phyloP scores from a whole-genome alignment of 768 basidiomycete species.

The Paxillus ammoniavirescens region DNA sequence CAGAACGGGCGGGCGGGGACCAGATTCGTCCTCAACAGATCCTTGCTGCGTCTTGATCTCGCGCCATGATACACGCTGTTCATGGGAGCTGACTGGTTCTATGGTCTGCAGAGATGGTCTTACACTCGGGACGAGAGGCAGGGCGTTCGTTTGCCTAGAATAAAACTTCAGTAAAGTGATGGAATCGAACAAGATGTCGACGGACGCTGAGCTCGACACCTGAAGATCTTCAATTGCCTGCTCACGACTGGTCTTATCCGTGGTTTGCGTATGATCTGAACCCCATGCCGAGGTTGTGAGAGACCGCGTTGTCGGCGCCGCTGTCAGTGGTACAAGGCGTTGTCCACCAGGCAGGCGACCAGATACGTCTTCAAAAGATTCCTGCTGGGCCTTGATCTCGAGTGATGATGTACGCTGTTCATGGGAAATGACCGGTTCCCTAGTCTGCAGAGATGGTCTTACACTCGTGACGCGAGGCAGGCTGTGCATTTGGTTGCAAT shows the following conservation, averaged over 20 bases:
- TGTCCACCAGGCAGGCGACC: not conserved
- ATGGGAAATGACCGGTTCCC: not conserved
- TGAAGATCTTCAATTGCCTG: not conserved
- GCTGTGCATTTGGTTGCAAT: no score
- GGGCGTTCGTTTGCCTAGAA: not conserved
- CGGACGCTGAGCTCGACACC: slow-evolving; percentile 1
- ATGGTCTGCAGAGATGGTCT: not conserved
- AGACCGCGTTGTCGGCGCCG: not conserved
- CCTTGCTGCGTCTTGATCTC: not conserved
- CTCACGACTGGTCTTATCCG: not conserved
- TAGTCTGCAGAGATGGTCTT: not conserved
- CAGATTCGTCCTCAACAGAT: not conserved
- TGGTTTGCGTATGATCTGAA: not conserved
- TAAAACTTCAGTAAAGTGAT: not conserved
- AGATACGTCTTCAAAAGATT: not conserved
- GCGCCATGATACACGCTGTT: not conserved
- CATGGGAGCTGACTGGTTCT: not conserved
- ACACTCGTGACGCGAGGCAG: not conserved
- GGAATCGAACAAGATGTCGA: not conserved
- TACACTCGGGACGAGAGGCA: not conserved
- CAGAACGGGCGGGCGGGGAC: not conserved
- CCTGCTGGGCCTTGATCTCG: not conserved
- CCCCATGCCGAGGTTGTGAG: not conserved
- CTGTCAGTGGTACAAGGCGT: not conserved
- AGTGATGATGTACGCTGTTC: not conserved